Conservation (phyloP, 2,329 filamentous ascomycete species). For the Microdochium nivale region DNA sequence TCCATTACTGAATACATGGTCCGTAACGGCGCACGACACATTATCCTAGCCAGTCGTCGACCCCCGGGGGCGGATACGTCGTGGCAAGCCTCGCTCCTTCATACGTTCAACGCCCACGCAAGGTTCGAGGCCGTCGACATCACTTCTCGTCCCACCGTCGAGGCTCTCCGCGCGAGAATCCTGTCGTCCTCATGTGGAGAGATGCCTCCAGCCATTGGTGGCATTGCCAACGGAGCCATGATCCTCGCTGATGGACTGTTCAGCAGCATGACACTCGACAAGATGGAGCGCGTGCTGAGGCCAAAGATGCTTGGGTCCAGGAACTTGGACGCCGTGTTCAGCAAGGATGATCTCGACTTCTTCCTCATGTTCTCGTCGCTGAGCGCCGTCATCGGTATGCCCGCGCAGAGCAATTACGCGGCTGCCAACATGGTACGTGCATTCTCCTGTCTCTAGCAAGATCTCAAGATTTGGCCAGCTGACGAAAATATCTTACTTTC, state of each 20-base stretch:
- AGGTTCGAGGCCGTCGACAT: slow-evolving; percentile 17
- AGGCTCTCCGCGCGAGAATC: slow-evolving; percentile 12
- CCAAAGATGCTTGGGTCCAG: slow-evolving; percentile 31
- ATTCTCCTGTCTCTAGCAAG: slow-evolving; percentile 19
- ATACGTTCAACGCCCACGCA: slow-evolving; percentile 11
- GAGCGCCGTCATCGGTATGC: slow-evolving; percentile 14
- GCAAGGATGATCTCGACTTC: slow-evolving; percentile 21
- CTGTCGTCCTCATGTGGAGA: too few relatives aligned
- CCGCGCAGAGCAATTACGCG: slow-evolving; percentile 25
- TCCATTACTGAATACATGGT: slow-evolving; percentile 28
- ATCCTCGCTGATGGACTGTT: slow-evolving; percentile 33
- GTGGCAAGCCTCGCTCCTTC: slow-evolving; percentile 24
- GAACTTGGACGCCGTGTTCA: slow-evolving; percentile 29
- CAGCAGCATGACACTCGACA: slow-evolving; percentile 27
- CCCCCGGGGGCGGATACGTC: slow-evolving; percentile 12
- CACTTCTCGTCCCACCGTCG: slow-evolving; percentile 16
- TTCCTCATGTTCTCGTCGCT: slow-evolving; percentile 24
- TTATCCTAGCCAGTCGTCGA: slow-evolving; percentile 31
- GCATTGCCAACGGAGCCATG: slow-evolving; percentile 35
- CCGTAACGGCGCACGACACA: slow-evolving; percentile 25
- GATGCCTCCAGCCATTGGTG: slow-evolving; percentile 23
- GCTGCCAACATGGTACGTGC: slow-evolving; percentile 18
- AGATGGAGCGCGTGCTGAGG: slow-evolving; percentile 23
- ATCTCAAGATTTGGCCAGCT: too few relatives aligned
- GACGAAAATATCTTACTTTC: too few relatives aligned